Evolutionary conservation across 2,329 filamentous ascomycete species (phyloP), one percentile per base, ranked within the genome.

Genomic region (Pseudocercospora pini-densiflorae): DNA sequence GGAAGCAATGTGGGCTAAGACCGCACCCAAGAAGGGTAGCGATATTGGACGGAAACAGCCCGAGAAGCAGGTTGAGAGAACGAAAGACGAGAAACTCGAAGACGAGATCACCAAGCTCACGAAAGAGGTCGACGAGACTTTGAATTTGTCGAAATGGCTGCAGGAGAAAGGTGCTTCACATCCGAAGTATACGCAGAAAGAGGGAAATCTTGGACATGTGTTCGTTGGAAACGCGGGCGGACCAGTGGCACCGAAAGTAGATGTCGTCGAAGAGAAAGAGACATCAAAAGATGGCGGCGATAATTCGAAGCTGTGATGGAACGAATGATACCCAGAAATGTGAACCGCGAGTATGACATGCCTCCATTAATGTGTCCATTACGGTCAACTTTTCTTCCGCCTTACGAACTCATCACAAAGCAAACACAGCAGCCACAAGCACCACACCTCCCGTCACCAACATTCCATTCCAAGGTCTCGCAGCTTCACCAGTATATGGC

Each of bases 1-100:
- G 16, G 92, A 97, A 76, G 79, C 77, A 2, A 73, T 92, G 61
- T 98, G 93, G 93, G 84, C 88, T 23, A 79, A 81, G 54, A 86
- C 90, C 0, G 90, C 91, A 3, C 81, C 89, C 24, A 81, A 86
- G 68, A 83, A 88, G 73, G 85, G 86, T 71, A 83, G 80, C 66
- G 85, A 68, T 3, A 51, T 61, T 5, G 67, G 61, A 5, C 51
- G 59, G 16, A 16, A n/a, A 14, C 43, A n/a, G 2, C 69, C 69
- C 59, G 57, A 59, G 53, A 62, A 62, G 40, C 74, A 76, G 49
- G 71, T 74, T 62, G 73, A 76, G 64, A 76, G 80, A 61, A 82
- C 79, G 8, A 82, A 81, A 53, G 87, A 90, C 69, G 86, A 90
- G 75, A 73, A 75, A 51, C 76, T 89, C 19, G 81, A 86, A 54